Base-by-base conservation (phyloP, 1,139 yeast genomes). In the Cylindricascospora bacillispora region DNA sequence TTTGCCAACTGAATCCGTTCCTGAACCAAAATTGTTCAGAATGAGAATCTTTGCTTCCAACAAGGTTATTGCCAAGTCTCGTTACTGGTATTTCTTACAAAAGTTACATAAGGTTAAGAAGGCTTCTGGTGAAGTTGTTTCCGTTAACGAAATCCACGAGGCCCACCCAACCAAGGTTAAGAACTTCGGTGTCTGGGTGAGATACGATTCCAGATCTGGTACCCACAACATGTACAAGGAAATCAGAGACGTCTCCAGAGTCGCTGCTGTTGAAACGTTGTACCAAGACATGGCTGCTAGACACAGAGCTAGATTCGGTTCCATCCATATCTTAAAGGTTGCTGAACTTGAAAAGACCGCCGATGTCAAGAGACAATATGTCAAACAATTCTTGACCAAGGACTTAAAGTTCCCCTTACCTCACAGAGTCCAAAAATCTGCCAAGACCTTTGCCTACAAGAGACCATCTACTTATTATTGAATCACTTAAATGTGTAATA, bases 151-250 rank as follows among this genome's bases (percentile, higher is more conserved):
- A 60, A 81, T 92, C 65, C 62, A 78, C 62, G 99, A 89, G 73
- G 72, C 86, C 63, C 83, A 73, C 74, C 98, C 98, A 69, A 82
- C 93, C 70, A 86, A 83, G 76, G 97, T 89, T 62, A 89, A 89
- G 89, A 89, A 86, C 83, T 89, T 85, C 64, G 98, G 97, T 74
- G 67, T 92, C 73, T 89, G 98, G 98, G 79, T 89, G 66, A 86
- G 98, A 77, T 89, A 92, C 83, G 98, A 92, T 66, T 89, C 99
- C 54, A 92, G 98, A 79, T 92, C 98, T 54, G 99, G 99, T 73
- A 85, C 94, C 62, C 98, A 92, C 93, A 89, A 89, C 93, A 89
- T 89, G 97, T 89, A 89, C 95, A 89, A 83, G 77, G 99, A 89
- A 76, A 83, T 85, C 92, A 86, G 98, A 72, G 98, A 89, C 59